A percentile compares a stretch with the other conserved stretches of the same genome.
These are phyloP conservation scores for Symbiotaphrina buchneri DNA, from an alignment of 495 filamentous ascomycete species.

Conservation along the genomic window DNA sequence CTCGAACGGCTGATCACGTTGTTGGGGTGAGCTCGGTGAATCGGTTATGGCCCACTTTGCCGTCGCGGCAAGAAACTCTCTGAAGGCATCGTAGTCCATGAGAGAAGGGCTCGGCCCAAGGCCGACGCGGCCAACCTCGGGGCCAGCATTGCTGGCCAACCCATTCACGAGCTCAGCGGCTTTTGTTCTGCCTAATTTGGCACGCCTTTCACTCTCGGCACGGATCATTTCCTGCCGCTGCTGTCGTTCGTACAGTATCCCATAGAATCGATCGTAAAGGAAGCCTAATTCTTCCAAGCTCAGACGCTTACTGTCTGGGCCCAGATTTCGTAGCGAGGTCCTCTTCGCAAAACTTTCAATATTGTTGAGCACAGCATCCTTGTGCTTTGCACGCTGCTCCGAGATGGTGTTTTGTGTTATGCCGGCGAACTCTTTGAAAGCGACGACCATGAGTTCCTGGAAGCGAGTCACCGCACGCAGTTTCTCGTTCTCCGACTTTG, in stretches of 20 bases:
- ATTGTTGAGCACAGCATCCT: slow-evolving; percentile 72
- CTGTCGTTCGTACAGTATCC: slow-evolving; percentile 72
- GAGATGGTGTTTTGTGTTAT: slow-evolving; percentile 85
- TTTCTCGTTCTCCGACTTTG: slow-evolving; percentile 82
- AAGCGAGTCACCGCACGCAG: slow-evolving; percentile 81
- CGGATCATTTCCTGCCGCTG: slow-evolving; percentile 57
- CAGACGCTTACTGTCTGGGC: slow-evolving; percentile 80
- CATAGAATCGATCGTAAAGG: slow-evolving; percentile 85
- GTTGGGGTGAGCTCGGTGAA: slow-evolving; percentile 29
- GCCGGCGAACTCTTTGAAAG: slow-evolving; percentile 89
- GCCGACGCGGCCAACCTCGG: slow-evolving; percentile 63
- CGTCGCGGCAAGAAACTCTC: slow-evolving; percentile 77
- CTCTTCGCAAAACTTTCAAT: slow-evolving; percentile 96
- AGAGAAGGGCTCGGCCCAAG: slow-evolving; percentile 67
- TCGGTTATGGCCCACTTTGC: slow-evolving; percentile 84
- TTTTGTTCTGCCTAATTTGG: slow-evolving; percentile 32
- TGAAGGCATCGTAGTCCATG: slow-evolving; percentile 93
- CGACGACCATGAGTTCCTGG: slow-evolving; percentile 95
- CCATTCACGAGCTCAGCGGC: slow-evolving; percentile 21
- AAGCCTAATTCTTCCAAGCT: slow-evolving; percentile 66
- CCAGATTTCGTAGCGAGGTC: slow-evolving; percentile 86
- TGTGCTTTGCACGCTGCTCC: slow-evolving; percentile 77
- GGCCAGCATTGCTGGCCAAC: slow-evolving; percentile 19
- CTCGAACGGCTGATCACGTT: slow-evolving; percentile 26
- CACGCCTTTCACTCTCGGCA: slow-evolving; percentile 45